Percentiles rank a stretch among this genome's conserved stretches.
phyloP scores from a whole-genome alignment of 2,329 filamentous ascomycete genomes.

The Aulographum hederae region DNA sequence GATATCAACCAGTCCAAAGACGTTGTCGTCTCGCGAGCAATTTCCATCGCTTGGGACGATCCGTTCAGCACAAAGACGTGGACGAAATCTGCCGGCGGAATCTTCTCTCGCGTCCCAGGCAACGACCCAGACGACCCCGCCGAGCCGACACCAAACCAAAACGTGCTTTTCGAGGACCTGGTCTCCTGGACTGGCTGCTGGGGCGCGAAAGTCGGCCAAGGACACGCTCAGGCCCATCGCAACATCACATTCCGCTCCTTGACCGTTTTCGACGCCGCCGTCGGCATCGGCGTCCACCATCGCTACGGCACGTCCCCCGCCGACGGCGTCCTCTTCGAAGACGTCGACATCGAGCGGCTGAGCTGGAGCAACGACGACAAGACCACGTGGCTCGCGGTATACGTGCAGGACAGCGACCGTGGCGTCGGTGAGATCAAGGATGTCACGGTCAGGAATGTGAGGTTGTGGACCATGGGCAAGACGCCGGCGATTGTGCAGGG shows the following conservation, averaged over 20 bases:
- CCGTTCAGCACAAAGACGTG: slow-evolving; percentile 5
- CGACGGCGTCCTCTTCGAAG: slow-evolving; percentile 3
- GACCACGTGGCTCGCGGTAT: slow-evolving; percentile 5
- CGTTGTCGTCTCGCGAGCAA: slow-evolving; percentile 3
- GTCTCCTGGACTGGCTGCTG: slow-evolving; percentile 5
- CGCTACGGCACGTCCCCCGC: slow-evolving; percentile 2
- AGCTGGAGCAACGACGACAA: slow-evolving; percentile 3
- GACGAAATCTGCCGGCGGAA: slow-evolving; percentile 1
- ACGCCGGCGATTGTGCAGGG: slow-evolving; percentile 3
- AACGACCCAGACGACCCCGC: too few relatives aligned
- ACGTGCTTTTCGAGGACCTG: slow-evolving; percentile 4
- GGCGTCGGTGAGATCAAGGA: slow-evolving; percentile 4
- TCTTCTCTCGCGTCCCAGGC: slow-evolving; percentile 2
- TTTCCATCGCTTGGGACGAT: slow-evolving; percentile 5
- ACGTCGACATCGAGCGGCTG: slow-evolving; percentile 5
- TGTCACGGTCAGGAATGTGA: slow-evolving; percentile 4
- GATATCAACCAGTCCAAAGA: slow-evolving; percentile 4
- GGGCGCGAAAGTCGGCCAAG: slow-evolving; percentile 5
- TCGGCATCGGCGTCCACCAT: slow-evolving; percentile 5
- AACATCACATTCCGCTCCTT: slow-evolving; percentile 5
- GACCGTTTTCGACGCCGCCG: slow-evolving; percentile 4
- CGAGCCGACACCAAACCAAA: slow-evolving; percentile 1
- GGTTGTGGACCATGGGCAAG: slow-evolving; percentile 3
- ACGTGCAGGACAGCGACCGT: slow-evolving; percentile 1
- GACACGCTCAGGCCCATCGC: slow-evolving; percentile 2